A percentile compares a stretch with the other conserved stretches of the same genome.
Conservation (phyloP, 208 protist genomes). For the Trypanosoma conorhini region DNA sequence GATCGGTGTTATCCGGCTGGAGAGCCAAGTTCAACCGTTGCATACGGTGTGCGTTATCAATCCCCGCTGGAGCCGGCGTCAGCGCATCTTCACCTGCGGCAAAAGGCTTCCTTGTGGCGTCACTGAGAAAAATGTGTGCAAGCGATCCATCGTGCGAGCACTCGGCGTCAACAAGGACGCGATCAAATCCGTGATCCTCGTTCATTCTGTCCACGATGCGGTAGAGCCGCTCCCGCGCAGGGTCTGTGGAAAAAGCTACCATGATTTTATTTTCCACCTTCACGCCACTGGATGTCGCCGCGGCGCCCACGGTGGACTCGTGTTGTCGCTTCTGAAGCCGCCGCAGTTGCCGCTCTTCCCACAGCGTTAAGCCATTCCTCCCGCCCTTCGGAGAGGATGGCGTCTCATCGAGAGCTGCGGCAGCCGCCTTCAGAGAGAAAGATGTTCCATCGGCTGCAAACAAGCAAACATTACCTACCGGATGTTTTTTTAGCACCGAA, state of each 20-base stretch:
- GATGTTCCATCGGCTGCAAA: constrained; percentile 53
- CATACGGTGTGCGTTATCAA: constrained; percentile 74
- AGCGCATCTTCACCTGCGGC: background rate
- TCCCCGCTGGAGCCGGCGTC: constrained; percentile 12
- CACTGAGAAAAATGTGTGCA: constrained; percentile 51
- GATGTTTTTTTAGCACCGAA: constrained; percentile 46
- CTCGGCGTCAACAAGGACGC: constrained; percentile 88
- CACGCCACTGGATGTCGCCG: background rate
- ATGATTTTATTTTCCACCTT: background rate
- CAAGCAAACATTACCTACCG: constrained; percentile 33
- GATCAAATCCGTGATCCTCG: constrained; percentile 49
- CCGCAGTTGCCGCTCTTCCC: constrained; percentile 33
- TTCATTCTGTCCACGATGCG: background rate
- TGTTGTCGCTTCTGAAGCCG: constrained; percentile 16
- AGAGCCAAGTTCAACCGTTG: constrained; percentile 48
- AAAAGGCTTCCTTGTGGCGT: constrained; percentile 23
- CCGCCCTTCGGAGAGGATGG: background rate
- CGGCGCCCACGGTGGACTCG: background rate
- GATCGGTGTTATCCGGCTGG: background rate
- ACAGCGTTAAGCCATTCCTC: constrained; percentile 21
- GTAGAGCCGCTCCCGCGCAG: constrained; percentile 2
- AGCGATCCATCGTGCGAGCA: constrained; percentile 92
- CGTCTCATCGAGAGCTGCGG: constrained; percentile 21
- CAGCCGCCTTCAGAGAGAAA: constrained; percentile 21
- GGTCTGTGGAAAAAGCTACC: constrained; percentile 15